A percentile compares a stretch with the other conserved stretches of the same genome.
Conservation (phyloP, 2,329 filamentous ascomycete species). For the Claviceps lovelessii region DNA sequence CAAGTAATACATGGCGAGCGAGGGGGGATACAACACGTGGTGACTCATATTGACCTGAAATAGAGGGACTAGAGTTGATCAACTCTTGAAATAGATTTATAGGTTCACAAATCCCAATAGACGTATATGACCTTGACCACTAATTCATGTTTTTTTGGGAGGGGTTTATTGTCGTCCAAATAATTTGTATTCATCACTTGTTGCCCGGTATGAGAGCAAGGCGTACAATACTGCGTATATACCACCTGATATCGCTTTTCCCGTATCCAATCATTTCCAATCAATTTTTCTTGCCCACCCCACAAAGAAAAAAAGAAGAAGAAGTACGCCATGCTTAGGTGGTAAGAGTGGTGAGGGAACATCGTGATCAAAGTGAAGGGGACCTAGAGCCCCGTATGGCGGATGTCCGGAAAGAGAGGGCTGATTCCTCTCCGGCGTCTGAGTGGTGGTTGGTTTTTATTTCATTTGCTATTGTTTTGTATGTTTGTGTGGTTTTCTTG, state of each 20-base stretch:
- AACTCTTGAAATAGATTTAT: no score
- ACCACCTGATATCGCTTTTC: neutral
- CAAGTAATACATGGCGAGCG: no score
- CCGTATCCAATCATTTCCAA: neutral
- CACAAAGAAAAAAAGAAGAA: no score
- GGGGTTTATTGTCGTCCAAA: no score
- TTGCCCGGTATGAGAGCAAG: neutral
- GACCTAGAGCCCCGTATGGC: neutral
- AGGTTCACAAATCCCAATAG: no score
- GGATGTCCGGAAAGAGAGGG: neutral
- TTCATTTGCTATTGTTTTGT: neutral
- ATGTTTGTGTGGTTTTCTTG: neutral
- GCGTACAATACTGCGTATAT: neutral
- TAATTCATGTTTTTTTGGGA: no score
- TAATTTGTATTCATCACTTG: neutral
- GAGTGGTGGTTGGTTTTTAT: neutral
- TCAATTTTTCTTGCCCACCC: neutral
- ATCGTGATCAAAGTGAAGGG: neutral
- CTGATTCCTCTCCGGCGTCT: neutral
- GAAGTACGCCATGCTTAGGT: slow-evolving; percentile 1
- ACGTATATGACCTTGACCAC: no score
- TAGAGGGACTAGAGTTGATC: no score
- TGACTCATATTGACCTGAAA: no score
- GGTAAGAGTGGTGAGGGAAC: neutral
- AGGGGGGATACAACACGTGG: no score